Conservation (phyloP, 2,329 filamentous ascomycete species). For the Ceratocystis papillata region DNA sequence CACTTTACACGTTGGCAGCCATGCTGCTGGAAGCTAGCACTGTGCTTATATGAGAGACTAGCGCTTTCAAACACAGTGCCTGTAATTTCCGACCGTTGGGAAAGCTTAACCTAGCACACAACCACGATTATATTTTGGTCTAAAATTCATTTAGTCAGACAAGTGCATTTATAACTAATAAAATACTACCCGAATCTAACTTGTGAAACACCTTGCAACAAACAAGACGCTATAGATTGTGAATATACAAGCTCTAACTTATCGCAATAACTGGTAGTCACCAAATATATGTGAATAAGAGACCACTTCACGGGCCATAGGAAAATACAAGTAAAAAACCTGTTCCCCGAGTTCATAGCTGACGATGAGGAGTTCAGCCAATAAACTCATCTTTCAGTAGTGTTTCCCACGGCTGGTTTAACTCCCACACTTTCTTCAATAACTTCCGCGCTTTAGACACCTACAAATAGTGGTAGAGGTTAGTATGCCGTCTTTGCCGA, state of each 20-base stretch:
- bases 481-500: slow-evolving; percentile 22
- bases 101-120: too few species aligned
- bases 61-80: neutral
- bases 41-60: neutral
- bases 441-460: slow-evolving; percentile 50
- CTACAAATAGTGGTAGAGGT: slow-evolving; percentile 29
- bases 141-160: neutral
- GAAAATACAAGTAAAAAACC: neutral
- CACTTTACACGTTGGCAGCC: slow-evolving; percentile 18
- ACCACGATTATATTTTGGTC: too few species aligned
- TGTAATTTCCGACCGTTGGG: neutral
- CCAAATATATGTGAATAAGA: neutral
- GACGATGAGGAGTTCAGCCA: slow-evolving; percentile 36
- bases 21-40: neutral
- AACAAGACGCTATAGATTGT: neutral
- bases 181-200: too few species aligned
- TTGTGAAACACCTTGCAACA: neutral
- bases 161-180: neutral
- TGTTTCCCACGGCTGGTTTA: slow-evolving; percentile 57
- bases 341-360: neutral
- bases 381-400: slow-evolving; percentile 58
- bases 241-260: neutral
- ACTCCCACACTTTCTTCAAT: slow-evolving; percentile 60
- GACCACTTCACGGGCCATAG: neutral
- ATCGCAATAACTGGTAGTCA: neutral